Conservation (phyloP, 352 stramenopile species). For the Pythium volutum region DNA sequence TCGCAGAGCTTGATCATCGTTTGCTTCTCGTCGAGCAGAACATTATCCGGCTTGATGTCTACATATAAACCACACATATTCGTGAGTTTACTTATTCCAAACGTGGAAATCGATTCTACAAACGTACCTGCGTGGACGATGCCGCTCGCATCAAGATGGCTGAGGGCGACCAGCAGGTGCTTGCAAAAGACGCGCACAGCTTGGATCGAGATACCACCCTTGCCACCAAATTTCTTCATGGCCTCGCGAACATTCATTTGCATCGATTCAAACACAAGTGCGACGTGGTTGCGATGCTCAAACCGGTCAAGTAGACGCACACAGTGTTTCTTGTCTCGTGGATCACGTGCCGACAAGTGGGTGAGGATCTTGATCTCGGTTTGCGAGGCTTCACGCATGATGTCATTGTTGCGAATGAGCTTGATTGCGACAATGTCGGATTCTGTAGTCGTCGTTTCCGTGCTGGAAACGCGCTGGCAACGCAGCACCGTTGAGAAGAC, state of each 20-base stretch:
- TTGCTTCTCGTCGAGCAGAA: conserved; percentile 95
- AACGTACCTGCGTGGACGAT: conserved; percentile 92
- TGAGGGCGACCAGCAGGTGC: conserved; percentile 75
- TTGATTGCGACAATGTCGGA: conserved; percentile 74
- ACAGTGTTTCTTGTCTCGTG: conserved; percentile 81
- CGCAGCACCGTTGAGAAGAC: conserved; percentile 99
- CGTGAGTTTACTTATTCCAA: background rate
- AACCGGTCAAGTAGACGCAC: conserved; percentile 85
- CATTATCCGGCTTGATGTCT: conserved; percentile 99
- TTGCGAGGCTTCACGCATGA: conserved; percentile 95
- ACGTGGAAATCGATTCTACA: background rate
- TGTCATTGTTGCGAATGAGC: conserved; percentile 96
- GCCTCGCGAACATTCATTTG: conserved; percentile 96
- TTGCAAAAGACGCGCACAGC: conserved; percentile 84
- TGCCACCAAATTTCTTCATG: conserved; percentile 89
- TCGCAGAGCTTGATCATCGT: conserved; percentile 96
- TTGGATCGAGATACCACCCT: conserved; percentile 78
- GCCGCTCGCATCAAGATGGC: conserved; percentile 60
- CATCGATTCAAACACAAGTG: conserved; percentile 97
- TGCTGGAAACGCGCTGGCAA: conserved; percentile 54
- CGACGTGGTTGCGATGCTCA: conserved; percentile 93
- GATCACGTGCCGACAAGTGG: conserved; percentile 64
- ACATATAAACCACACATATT: conserved; percentile 3
- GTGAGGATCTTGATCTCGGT: conserved; percentile 82
- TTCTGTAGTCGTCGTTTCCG: background rate